Base-by-base conservation (phyloP, 2,329 filamentous ascomycete species). In the Didymella exigua region DNA sequence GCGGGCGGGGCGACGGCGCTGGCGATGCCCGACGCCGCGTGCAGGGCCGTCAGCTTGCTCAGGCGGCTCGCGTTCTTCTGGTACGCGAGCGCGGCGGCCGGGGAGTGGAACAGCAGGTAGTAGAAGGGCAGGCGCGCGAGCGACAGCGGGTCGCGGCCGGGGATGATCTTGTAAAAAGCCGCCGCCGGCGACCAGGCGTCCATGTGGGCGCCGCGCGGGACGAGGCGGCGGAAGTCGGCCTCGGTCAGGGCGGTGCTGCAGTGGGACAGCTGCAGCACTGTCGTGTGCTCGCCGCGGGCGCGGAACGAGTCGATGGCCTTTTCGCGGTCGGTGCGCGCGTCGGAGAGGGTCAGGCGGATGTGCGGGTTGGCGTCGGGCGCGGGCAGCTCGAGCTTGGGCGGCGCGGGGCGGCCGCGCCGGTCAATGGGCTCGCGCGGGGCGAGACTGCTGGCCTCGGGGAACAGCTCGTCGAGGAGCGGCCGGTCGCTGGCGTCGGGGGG, bases 171-270 rank as follows among this genome's bases (percentile, higher is more conserved):
- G 33, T 79, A 75, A 53, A 91, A 85, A 24, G 85, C 84, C 50
- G 79, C 81, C 9, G 76, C 69, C 16, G 72, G 66, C 16, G 83
- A 79, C 89, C 89, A 92, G 34, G 82, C 82, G 58, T 88, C 85
- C 29, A 93, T 82, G 62, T 89, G 85, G 49, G 79, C 75, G 40
- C 85, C 84, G 64, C 81, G 83, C 1, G 82, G 82, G 5, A 85
- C 81, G 16, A 92, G 74, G 50, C 89, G 86, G 59, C 85, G 81
- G 74, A 93, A 93, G 75, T 93, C 90, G 61, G 82, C 83, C 63
- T 87, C 83, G 18, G 79, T 78, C 37, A 93, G 79, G 18, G 83
- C 63, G 14, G 62, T 73, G 54, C 71, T 74, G 56, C 70, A 73
- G 33, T 84, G 82, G 18, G 78, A 78, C 31, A 92, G 75, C 36